Evolutionary conservation across 805 yeast species (phyloP).

Genomic region (Candida saitoana): DNA sequence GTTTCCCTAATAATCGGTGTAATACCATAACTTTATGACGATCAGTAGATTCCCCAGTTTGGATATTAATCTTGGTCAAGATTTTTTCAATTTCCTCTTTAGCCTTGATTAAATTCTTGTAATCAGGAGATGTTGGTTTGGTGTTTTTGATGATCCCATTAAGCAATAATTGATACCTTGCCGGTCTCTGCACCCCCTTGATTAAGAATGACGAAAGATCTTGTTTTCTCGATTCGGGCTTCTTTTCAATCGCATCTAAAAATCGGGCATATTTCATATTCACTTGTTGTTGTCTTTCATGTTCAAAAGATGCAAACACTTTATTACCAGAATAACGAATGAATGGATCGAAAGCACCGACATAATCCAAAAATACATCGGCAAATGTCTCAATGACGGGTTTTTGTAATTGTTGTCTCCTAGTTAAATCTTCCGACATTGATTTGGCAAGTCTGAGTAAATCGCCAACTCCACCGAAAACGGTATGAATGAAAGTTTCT

Average conservation of each 20-base stretch:
- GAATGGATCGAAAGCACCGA: constrained; percentile 87
- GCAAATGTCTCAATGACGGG: constrained; percentile 85
- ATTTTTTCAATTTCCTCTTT: constrained; percentile 71
- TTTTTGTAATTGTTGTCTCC: constrained; percentile 74
- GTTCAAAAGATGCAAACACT: constrained; percentile 91
- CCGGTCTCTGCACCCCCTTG: constrained; percentile 94
- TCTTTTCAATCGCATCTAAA: constrained; percentile 82
- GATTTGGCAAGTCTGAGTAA: constrained; percentile 78
- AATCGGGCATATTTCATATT: constrained; percentile 91
- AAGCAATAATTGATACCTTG: constrained; percentile 82
- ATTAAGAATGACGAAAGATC: constrained; percentile 91
- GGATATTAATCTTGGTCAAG: constrained; percentile 73
- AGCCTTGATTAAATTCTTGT: constrained; percentile 64
- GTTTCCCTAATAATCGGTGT: constrained; percentile 52
- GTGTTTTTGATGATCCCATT: constrained; percentile 82
- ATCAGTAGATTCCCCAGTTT: constrained; percentile 91
- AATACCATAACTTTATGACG: constrained; percentile 83
- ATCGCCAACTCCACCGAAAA: constrained; percentile 85
- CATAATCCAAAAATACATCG: constrained; percentile 79
- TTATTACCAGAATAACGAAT: constrained; percentile 91
- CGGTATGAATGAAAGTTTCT: constrained; percentile 86
- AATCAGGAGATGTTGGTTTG: constrained; percentile 69
- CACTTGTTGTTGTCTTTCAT: constrained; percentile 87
- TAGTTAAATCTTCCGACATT: constrained; percentile 83
- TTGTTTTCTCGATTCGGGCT: constrained; percentile 80